These are phyloP conservation scores for Phaeodactylum tricornutum DNA, from an alignment of 108 stramenopile genomes.

Conservation along the genomic window DNA sequence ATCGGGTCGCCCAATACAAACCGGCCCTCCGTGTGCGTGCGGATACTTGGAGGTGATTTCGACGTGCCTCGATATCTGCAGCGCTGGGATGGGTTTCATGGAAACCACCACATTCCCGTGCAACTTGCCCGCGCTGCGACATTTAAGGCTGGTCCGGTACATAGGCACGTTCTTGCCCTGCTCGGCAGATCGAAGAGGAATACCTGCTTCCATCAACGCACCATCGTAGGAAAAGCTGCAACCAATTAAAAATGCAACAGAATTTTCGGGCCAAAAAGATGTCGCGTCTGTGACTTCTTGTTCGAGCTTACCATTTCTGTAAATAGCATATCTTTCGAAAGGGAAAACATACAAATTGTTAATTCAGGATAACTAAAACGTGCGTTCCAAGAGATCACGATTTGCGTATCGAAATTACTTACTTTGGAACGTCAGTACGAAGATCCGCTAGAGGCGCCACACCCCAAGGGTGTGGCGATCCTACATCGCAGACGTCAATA, in stretches of 20 bases:
- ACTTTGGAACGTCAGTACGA: slow-evolving; percentile 60
- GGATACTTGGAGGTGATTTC: slow-evolving; percentile 62
- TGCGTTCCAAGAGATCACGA: no score
- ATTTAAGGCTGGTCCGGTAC: slow-evolving; percentile 68
- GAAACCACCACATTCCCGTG: slow-evolving; percentile 73
- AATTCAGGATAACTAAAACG: neutral
- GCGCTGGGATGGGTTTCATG: slow-evolving; percentile 79
- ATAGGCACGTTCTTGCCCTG: slow-evolving; percentile 81
- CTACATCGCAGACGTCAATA: slow-evolving; percentile 72
- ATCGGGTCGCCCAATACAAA: slow-evolving; percentile 66
- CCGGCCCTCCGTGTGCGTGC: slow-evolving; percentile 82
- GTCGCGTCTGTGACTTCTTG: slow-evolving; percentile 52
- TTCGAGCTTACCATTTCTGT: slow-evolving; percentile 50
- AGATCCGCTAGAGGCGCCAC: slow-evolving; percentile 47
- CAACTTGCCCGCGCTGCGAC: slow-evolving; percentile 52
- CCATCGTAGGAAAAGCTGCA: slow-evolving; percentile 83
- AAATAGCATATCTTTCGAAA: slow-evolving; percentile 57
- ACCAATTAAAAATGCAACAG: slow-evolving; percentile 79
- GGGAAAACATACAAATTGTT: neutral
- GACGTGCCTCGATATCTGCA: slow-evolving; percentile 54
- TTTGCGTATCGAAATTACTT: no score
- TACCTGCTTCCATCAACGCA: slow-evolving; percentile 52
- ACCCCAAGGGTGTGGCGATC: slow-evolving; percentile 25
- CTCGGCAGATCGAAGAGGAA: slow-evolving; percentile 62
- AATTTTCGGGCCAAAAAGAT: slow-evolving; percentile 56